These are phyloP conservation scores for Verbascum thapsus DNA, from an alignment of 257 asterid genomes.

Conservation along the genomic window DNA sequence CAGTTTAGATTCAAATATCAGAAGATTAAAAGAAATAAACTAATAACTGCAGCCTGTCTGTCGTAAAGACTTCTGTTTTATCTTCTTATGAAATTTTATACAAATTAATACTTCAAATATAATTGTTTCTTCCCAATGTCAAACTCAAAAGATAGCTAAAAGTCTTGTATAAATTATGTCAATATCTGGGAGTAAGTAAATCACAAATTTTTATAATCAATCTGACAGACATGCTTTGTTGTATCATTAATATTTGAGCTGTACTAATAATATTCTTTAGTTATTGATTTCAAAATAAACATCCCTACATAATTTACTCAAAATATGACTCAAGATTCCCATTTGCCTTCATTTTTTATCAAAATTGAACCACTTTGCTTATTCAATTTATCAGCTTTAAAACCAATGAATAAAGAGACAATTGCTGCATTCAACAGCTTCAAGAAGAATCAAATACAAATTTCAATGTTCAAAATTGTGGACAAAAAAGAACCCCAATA, in stretches of 20 bases:
- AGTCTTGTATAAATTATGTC: slow-evolving; percentile 28
- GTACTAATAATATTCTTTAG: slow-evolving; percentile 35
- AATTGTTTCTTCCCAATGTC: slow-evolving; percentile 48
- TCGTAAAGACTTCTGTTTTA: slow-evolving; percentile 76
- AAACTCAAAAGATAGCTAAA: slow-evolving; percentile 33
- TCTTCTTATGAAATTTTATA: slow-evolving; percentile 48
- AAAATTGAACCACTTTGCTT: too few species aligned
- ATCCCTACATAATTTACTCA: slow-evolving; percentile 34
- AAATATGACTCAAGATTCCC: slow-evolving; percentile 29
- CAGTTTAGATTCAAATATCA: slow-evolving; percentile 10
- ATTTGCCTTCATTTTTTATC: too few species aligned
- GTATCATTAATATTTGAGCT: slow-evolving; percentile 48
- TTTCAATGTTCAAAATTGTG: slow-evolving; percentile 26
- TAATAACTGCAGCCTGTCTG: slow-evolving; percentile 10
- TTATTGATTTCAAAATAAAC: slow-evolving; percentile 35
- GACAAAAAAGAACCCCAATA: slow-evolving; percentile 27
- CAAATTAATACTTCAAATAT: slow-evolving; percentile 26
- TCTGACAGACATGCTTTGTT: slow-evolving; percentile 74
- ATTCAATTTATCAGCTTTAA: slow-evolving; percentile 25
- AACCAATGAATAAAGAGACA: slow-evolving; percentile 32
- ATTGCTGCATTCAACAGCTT: slow-evolving; percentile 33
- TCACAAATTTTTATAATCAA: slow-evolving; percentile 40
- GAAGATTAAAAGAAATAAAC: neutral
- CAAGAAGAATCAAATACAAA: slow-evolving; percentile 35
- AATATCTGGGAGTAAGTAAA: slow-evolving; percentile 48